Evolutionary conservation across 768 basidiomycete genomes (phyloP).

Genomic region (Termitomyces sp.): DNA sequence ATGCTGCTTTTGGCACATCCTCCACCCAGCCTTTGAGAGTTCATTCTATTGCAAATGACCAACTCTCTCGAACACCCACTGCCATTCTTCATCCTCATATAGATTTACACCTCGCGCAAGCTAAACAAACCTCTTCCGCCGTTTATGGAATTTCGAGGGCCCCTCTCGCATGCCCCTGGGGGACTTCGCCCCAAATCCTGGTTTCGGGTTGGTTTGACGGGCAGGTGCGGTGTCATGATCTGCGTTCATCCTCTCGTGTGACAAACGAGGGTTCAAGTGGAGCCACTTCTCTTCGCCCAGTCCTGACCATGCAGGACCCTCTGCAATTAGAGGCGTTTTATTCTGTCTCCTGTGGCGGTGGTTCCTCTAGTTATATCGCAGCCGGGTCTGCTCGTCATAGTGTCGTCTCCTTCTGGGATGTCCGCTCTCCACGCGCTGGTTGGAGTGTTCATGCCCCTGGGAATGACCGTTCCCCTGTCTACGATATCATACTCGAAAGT

Average conservation of each 20-base stretch:
- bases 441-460: conserved; percentile 83
- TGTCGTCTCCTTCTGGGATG: conserved; percentile 81
- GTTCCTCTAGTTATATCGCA: conserved; percentile 60
- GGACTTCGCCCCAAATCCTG: conserved; percentile 66
- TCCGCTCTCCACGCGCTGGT: conserved; percentile 57
- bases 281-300: conserved; percentile 48
- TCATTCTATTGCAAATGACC: conserved; percentile 48
- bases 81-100: conserved; percentile 44
- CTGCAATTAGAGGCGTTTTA: conserved; percentile 76
- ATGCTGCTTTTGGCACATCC: conserved; percentile 67
- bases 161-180: conserved; percentile 65
- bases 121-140: conserved; percentile 40
- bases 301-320: conserved; percentile 62
- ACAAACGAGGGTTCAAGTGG: conserved; percentile 12
- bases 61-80: conserved; percentile 46
- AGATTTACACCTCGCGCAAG: conserved; percentile 18
- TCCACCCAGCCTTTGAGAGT: conserved; percentile 59
- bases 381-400: conserved; percentile 78
- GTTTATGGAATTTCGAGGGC: conserved; percentile 71
- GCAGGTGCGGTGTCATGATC: conserved; percentile 68
- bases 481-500: conserved; percentile 70
- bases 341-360: conserved; percentile 73
- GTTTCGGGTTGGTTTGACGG: conserved; percentile 87
- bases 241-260: conserved; percentile 49
- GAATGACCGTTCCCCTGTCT: conserved; percentile 78